Conservation (phyloP, 1,284 basidiomycete genomes). For the Microbotryum lychnidis-dioicae region DNA sequence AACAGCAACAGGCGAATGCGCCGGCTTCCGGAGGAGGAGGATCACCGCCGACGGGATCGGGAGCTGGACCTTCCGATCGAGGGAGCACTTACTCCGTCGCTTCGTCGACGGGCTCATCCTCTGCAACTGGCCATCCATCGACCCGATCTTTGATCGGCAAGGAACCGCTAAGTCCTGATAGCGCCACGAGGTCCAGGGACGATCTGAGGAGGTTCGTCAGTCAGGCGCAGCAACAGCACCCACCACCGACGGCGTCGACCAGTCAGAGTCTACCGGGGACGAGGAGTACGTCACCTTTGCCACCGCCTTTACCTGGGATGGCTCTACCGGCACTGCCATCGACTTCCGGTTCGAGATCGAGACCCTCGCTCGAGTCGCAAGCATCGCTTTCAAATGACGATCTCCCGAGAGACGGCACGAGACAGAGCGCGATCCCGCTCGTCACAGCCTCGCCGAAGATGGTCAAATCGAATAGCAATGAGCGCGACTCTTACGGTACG, state of each 20-base stretch:
- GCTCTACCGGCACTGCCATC: no score
- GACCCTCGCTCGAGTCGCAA: no score
- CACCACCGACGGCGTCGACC: neutral
- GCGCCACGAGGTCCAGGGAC: conserved; percentile 16
- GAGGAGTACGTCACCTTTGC: no score
- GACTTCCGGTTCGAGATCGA: no score
- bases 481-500: no score
- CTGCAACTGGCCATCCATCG: neutral
- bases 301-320: no score
- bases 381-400: no score
- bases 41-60: neutral
- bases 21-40: neutral
- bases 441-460: no score
- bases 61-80: neutral
- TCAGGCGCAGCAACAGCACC: conserved; percentile 9
- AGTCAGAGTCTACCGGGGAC: neutral
- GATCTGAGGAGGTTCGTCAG: conserved; percentile 26
- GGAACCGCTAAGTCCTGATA: conserved; percentile 17
- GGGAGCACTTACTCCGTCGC: neutral
- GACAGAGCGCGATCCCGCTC: no score
- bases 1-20: neutral
- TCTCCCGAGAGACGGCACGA: no score
- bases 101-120: neutral
- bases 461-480: no score
- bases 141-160: neutral